Evolutionary conservation across 169 alveolate genomes (phyloP), one percentile per base, ranked within the genome.

Genomic region (Cryptosporidium tyzzeri): DNA sequence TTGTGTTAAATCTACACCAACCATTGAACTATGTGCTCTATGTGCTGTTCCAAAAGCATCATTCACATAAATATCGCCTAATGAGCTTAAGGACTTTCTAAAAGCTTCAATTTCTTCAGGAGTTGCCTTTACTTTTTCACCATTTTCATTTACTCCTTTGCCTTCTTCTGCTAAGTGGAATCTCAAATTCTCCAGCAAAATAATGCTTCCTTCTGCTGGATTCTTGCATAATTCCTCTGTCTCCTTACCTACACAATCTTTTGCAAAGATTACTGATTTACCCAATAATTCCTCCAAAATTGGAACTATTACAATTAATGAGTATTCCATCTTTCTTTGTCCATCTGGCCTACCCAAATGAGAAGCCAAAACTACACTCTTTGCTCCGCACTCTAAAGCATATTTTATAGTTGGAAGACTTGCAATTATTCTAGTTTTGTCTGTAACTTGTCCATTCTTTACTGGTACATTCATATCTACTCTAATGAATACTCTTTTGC

Each of bases 31-130:
- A 87, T 98, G 99, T 37, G 99, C 99, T 74, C 99, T 95, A 85
- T 98, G 99, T 18, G 99, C 99, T 21, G 99, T 97, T 12, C 99
- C 99, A 86, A 98, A 98, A 31, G 99, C 99, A 92, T 98, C 99
- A 92, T 98, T 98, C 31, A 98, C 97, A 94, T 92, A 98, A 16
- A 98, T 67, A 71, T 98, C 99, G 29, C 99, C 99, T 50, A 97
- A 94, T 91, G 92, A 73, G 41, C 98, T 97, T 85, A 98, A 95
- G 18, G 93, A 84, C 18, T 93, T 95, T 86, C 99, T 94, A 96
- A 98, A 98, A 37, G 70, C 93, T 26, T 85, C 94, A 45, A 97
- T 94, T 23, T 89, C 93, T 44, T 94, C 98, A 86, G 93, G 44
- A 65, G 74, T 93, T 33, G 95, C 97, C 91, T 96, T 97, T 65